A percentile compares a stretch with the other conserved stretches of the same genome.
Evolutionary conservation across 2,329 filamentous ascomycete species (phyloP).

Genomic region (Phyllosticta citribraziliensis): DNA sequence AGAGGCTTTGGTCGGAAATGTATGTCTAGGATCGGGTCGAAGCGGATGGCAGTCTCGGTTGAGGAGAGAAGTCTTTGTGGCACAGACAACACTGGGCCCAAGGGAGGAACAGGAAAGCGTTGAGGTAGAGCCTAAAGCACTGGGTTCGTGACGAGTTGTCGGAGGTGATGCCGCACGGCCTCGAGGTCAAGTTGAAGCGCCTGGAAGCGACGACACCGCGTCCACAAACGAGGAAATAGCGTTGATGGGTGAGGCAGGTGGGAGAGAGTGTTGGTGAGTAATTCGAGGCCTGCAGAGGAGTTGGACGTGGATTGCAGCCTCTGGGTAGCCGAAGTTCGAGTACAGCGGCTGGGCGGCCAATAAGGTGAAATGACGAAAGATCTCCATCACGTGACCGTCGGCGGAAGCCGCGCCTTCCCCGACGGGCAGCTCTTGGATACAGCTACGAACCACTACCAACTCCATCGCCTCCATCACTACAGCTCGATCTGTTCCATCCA

Average conservation of each 20-base stretch:
- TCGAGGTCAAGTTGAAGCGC: neutral
- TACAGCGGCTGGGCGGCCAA: neutral
- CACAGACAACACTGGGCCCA: neutral
- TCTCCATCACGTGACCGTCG: neutral
- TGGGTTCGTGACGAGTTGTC: neutral
- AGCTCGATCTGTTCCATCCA: conserved; percentile 8
- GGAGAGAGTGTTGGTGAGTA: neutral
- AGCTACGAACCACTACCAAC: conserved; percentile 14
- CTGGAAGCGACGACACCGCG: neutral
- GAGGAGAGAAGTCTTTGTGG: neutral
- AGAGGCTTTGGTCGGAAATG: neutral
- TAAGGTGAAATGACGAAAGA: conserved; percentile 4
- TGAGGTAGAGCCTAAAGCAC: neutral
- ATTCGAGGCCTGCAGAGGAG: neutral
- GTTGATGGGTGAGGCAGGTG: neutral
- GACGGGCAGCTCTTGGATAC: neutral
- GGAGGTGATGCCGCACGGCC: neutral
- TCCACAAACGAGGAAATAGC: neutral
- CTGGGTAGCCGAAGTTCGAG: conserved; percentile 1
- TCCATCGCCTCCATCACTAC: conserved; percentile 23
- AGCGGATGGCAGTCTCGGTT: neutral
- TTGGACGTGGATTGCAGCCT: conserved; percentile 7
- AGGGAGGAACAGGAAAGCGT: neutral
- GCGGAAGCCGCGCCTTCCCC: neutral
- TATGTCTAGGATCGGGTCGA: neutral